Percentiles rank a stretch among this genome's conserved stretches.
Conservation (phyloP, 805 yeast species). For the Metschnikowia bowlesiae region DNA sequence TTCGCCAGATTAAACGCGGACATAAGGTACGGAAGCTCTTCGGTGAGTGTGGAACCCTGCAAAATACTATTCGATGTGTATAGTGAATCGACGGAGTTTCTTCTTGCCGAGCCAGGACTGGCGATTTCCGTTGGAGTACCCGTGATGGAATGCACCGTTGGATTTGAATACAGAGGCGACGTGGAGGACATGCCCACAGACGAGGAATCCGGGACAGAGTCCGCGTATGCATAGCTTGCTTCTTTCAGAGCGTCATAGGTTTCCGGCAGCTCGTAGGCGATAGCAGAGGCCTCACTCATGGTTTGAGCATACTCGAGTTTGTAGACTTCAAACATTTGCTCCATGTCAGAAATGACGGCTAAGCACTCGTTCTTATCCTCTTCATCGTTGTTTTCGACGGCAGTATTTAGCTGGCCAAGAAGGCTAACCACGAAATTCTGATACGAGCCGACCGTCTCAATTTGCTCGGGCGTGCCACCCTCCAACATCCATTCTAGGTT, state of each 20-base stretch:
- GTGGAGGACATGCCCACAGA: conserved; percentile 20
- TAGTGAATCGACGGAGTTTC: conserved; percentile 26
- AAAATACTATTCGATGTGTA: conserved; percentile 32
- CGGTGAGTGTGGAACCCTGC: conserved; percentile 52
- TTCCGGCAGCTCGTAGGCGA: background rate
- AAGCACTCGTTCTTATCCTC: conserved; percentile 62
- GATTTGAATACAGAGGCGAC: conserved; percentile 24
- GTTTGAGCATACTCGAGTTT: conserved; percentile 31
- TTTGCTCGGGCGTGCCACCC: conserved; percentile 30
- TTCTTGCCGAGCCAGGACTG: conserved; percentile 13
- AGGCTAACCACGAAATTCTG: conserved; percentile 56
- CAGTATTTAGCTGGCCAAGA: conserved; percentile 52
- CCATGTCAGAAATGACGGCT: conserved; percentile 64
- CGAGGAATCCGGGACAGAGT: conserved; percentile 26
- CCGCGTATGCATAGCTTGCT: conserved; percentile 17
- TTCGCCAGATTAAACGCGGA: conserved; percentile 64
- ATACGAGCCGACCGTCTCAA: conserved; percentile 40
- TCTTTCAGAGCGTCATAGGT: background rate
- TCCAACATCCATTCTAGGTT: conserved; percentile 50
- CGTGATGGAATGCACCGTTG: conserved; percentile 40
- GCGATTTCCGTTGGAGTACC: conserved; percentile 9
- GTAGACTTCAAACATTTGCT: conserved; percentile 62
- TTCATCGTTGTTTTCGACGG: conserved; percentile 50
- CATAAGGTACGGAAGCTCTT: conserved; percentile 63
- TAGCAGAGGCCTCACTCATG: conserved; percentile 7